phyloP scores from a whole-genome alignment of 2,329 filamentous ascomycete species.

The Cercospora sp. region DNA sequence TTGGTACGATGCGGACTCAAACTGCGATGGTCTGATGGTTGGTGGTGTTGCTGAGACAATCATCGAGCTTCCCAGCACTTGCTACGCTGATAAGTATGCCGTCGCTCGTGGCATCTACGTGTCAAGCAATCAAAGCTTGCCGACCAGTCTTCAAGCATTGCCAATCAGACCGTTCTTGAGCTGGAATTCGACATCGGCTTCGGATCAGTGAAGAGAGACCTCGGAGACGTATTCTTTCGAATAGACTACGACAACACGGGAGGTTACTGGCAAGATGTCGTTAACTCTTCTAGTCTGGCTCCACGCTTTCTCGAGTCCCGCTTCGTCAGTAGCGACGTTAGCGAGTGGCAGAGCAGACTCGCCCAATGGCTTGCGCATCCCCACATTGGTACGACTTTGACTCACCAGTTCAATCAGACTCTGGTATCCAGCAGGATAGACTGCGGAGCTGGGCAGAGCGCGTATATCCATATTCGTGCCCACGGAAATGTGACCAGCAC shows the following conservation, averaged over 20 bases:
- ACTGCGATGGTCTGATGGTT: not conserved
- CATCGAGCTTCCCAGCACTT: not conserved
- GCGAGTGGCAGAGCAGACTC: not conserved
- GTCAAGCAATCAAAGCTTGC: not conserved
- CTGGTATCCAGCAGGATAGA: not conserved
- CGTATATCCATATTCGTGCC: not conserved
- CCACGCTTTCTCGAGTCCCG: not conserved
- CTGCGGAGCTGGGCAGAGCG: not conserved
- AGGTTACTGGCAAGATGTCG: slow-evolving; percentile 8
- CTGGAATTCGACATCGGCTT: slow-evolving; percentile 1
- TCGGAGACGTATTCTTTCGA: slow-evolving; percentile 4
- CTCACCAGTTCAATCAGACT: not conserved
- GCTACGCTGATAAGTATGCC: not conserved
- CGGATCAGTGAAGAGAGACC: not conserved
- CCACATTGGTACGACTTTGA: not conserved
- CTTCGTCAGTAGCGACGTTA: not conserved
- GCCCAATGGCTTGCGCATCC: not conserved
- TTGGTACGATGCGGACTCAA: not conserved
- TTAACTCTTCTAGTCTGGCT: not conserved
- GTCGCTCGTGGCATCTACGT: not conserved
- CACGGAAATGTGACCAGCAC: not conserved
- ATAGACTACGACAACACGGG: not conserved
- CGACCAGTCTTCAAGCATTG: not conserved
- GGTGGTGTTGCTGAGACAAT: not conserved
- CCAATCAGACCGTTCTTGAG: not conserved